These are phyloP conservation scores for Talaromyces pinophilus DNA, from an alignment of 2,329 filamentous ascomycete species.

Conservation along the genomic window DNA sequence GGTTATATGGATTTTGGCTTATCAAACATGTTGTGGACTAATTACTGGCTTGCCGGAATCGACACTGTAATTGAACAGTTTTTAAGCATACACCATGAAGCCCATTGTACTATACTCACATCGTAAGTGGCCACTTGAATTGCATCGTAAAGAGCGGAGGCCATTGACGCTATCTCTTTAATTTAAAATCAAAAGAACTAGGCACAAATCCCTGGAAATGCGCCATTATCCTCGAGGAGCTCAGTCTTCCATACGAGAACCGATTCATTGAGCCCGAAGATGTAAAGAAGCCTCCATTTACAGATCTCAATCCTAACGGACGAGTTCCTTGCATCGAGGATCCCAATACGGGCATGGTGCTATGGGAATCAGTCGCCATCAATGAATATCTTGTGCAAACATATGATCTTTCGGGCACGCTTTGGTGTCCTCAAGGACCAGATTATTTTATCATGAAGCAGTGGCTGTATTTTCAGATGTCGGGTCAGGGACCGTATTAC, in stretches of 20 bases:
- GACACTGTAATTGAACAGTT: too few relatives aligned
- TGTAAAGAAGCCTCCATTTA: conserved; percentile 22
- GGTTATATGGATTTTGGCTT: not conserved
- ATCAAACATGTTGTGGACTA: not conserved
- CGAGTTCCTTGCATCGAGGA: conserved; percentile 19
- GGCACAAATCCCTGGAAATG: conserved; percentile 26
- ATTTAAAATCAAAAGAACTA: conserved; percentile 1
- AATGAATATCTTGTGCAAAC: conserved; percentile 19
- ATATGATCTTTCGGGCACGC: not conserved
- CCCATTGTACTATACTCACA: conserved; percentile 13
- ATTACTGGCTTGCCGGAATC: too few relatives aligned
- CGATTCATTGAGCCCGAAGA: conserved; percentile 26
- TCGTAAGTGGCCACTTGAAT: not conserved
- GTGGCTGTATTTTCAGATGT: conserved; percentile 20
- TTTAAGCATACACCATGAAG: not conserved
- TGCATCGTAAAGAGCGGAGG: not conserved
- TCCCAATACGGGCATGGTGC: conserved; percentile 14
- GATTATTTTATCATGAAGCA: conserved; percentile 18
- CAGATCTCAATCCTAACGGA: conserved; percentile 22
- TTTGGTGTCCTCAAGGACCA: conserved; percentile 10
- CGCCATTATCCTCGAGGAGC: conserved; percentile 32
- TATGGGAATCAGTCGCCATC: conserved; percentile 19
- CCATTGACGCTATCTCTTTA: not conserved
- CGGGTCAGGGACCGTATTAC: conserved; percentile 21
- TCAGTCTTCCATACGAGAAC: conserved; percentile 29